A percentile compares a stretch with the other conserved stretches of the same genome.
phyloP scores from a whole-genome alignment of 768 basidiomycete species.

The Bullera alba region DNA sequence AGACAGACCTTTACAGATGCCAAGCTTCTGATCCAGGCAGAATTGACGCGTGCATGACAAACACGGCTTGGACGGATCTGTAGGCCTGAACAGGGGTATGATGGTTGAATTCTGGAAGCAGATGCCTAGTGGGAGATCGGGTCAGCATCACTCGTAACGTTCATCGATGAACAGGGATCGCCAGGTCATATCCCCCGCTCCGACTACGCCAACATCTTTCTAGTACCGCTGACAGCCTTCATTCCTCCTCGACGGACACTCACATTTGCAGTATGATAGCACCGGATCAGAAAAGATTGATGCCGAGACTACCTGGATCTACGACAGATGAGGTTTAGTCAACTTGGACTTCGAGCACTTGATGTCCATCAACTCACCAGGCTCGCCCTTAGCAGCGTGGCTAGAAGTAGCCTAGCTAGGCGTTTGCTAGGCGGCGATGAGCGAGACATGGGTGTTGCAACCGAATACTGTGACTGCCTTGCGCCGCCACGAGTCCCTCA shows the following conservation, averaged over 20 bases:
- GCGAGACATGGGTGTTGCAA: no score
- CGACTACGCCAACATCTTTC: no score
- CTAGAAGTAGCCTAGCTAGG: no score
- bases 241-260: conserved; percentile 1
- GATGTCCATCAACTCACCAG: background rate
- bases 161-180: background rate
- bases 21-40: conserved; percentile 85
- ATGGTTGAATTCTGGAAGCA: conserved; percentile 88
- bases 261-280: conserved; percentile 46
- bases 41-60: conserved; percentile 90
- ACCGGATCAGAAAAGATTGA: conserved; percentile 37
- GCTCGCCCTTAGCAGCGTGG: no score
- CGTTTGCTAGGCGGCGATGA: no score
- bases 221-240: no score
- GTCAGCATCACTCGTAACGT: background rate
- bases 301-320: conserved; percentile 10
- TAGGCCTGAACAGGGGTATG: conserved; percentile 67
- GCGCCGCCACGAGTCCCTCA: no score
- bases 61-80: conserved; percentile 82
- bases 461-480: no score
- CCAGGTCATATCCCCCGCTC: no score
- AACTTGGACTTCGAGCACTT: background rate
- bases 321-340: background rate
- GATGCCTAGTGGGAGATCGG: conserved; percentile 57
- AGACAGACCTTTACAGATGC: conserved; percentile 53